Evolutionary conservation across 23 red algal genomes (phyloP), one percentile per base, ranked within the genome.

Genomic region (Pyropia haitanensis): DNA sequence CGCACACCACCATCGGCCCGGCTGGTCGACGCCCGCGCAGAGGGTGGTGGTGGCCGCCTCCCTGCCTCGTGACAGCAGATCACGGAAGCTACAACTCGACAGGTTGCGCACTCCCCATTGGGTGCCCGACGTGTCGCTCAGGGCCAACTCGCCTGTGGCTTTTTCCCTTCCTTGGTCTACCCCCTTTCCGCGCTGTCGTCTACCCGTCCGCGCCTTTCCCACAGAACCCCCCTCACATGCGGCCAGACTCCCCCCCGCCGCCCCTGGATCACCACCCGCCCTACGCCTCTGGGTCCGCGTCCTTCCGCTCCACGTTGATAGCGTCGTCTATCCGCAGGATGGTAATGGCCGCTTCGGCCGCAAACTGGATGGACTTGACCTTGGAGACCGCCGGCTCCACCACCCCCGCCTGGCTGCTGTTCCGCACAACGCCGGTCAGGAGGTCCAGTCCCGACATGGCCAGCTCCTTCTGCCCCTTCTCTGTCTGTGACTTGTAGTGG

Each of bases 321-420:
- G 78, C 69, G 56, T 96, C 92, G 63, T 96, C 92, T 24, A 96
- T 96, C 15, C 92, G 92, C 49, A 96, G 81, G 60, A 96, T 90
- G 2, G 92, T 96, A n/a, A 96, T 65, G 0, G 92, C 92, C 29
- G 92, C 92, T 51, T 96, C 92, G 22, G 92, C 90, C 6, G 92
- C 92, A 60, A 96, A 85, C 72, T 96, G 92, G 57, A 96, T 89
- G 51, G 79, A 81, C 51, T 96, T 96, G 58, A 90, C 73, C 65
- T 96, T 96, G 79, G 85, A 88, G 25, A 96, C 57, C 16, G 92
- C 79, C 26, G 92, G 92, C 59, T 96, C 92, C 50, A 96, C 64
- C 5, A 96, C 81, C 14, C 92, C 92, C 53, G 76, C 92, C 23
- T 77, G 39, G 30, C 90, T 54, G 67, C 85, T 96, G 70, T 96